Conservation (phyloP, 768 basidiomycete species). For the Tubosaeta sp. region DNA sequence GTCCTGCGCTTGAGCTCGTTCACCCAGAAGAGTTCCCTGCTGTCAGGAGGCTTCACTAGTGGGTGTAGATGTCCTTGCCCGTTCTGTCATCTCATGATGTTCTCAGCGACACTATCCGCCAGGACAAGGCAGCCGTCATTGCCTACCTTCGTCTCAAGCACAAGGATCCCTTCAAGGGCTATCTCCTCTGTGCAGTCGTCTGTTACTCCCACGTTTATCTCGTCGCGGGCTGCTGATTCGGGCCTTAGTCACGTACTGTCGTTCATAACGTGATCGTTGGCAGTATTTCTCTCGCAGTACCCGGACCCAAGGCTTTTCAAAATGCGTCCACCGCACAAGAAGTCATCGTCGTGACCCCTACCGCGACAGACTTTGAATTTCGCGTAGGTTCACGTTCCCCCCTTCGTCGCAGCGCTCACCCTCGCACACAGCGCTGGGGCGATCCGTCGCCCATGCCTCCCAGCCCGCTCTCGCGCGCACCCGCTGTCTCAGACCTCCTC, state of each 20-base stretch:
- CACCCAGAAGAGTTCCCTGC: slow-evolving; percentile 75
- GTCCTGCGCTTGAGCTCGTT: slow-evolving; percentile 67
- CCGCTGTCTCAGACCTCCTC: slow-evolving; percentile 11
- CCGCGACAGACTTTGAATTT: slow-evolving; percentile 49
- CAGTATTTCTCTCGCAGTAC: slow-evolving; percentile 73
- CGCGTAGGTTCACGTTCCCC: slow-evolving; percentile 35
- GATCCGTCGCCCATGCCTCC: slow-evolving; percentile 63
- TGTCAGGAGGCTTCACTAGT: slow-evolving; percentile 71
- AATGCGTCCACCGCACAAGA: slow-evolving; percentile 82
- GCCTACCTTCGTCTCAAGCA: slow-evolving; percentile 77
- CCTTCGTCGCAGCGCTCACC: slow-evolving; percentile 4
- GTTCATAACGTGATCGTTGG: slow-evolving; percentile 72
- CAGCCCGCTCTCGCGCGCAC: slow-evolving; percentile 36
- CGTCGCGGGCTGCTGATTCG: slow-evolving; percentile 4
- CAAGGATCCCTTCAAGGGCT: slow-evolving; percentile 74
- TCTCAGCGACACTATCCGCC: slow-evolving; percentile 64
- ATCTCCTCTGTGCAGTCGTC: slow-evolving; percentile 70
- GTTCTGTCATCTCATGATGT: not conserved
- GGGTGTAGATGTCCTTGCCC: slow-evolving; percentile 1
- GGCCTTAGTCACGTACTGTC: slow-evolving; percentile 53
- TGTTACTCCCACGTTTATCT: slow-evolving; percentile 26
- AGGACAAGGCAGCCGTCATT: slow-evolving; percentile 76
- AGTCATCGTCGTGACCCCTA: slow-evolving; percentile 67
- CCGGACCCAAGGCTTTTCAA: slow-evolving; percentile 71
- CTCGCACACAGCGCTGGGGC: slow-evolving; percentile 53